Percentiles rank a stretch among this genome's conserved stretches.
These are phyloP conservation scores for Dioszegia crocea DNA, from an alignment of 768 basidiomycete genomes.

Conservation along the genomic window DNA sequence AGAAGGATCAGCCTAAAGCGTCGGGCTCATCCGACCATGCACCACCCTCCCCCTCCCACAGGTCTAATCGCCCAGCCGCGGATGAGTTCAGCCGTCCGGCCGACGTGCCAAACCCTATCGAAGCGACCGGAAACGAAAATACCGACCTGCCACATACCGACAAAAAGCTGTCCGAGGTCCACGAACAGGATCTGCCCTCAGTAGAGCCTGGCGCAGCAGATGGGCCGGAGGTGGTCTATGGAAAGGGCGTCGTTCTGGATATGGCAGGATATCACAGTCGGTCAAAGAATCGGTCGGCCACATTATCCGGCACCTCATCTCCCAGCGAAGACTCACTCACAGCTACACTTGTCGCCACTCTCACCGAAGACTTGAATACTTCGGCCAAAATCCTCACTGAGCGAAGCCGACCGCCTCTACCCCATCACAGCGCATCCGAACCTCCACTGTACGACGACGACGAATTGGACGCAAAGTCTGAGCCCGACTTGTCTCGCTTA, in stretches of 20 bases:
- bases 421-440: constrained; percentile 6
- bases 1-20: not conserved
- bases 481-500: not conserved
- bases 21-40: not conserved
- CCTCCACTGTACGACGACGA: constrained; percentile 4
- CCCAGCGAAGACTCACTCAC: not conserved
- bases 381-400: not conserved
- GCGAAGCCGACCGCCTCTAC: not conserved
- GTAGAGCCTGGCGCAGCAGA: constrained; percentile 53
- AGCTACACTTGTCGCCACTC: not conserved
- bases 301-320: not conserved
- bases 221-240: constrained; percentile 62
- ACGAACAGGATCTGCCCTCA: constrained; percentile 53
- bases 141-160: constrained; percentile 17
- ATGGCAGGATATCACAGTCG: constrained; percentile 64
- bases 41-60: not conserved
- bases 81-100: not conserved
- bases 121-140: constrained; percentile 21
- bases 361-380: not conserved
- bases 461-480: constrained; percentile 4
- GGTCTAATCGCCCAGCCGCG: not conserved
- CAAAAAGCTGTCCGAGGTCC: constrained; percentile 17
- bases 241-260: constrained; percentile 71
- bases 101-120: constrained; percentile 23
- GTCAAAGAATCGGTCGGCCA: not conserved